Evolutionary conservation across 1,139 yeast species (phyloP).

Genomic region (Debaryomycetaceae sp.): DNA sequence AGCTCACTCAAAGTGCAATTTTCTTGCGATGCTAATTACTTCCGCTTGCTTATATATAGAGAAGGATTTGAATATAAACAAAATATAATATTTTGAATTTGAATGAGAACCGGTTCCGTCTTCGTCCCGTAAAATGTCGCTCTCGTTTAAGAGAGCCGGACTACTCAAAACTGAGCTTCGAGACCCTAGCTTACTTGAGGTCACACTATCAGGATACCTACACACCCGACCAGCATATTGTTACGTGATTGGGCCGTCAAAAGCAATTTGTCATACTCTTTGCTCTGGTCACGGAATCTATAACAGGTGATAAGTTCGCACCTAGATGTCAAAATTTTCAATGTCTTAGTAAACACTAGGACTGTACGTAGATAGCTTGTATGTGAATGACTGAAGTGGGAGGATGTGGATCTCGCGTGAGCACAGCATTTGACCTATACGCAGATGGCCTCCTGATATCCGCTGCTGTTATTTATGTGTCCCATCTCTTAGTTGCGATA

Average conservation of each 20-base stretch:
- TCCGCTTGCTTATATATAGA: not conserved
- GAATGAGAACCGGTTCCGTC: not conserved
- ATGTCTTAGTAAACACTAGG: not conserved
- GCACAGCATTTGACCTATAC: not conserved
- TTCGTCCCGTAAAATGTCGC: not conserved
- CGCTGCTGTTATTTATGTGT: too few relatives aligned
- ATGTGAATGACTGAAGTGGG: not conserved
- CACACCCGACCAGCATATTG: too few relatives aligned
- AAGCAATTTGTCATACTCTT: not conserved
- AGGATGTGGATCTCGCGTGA: not conserved
- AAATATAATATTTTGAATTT: not conserved
- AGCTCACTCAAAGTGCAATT: too few relatives aligned
- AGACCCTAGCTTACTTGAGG: too few relatives aligned
- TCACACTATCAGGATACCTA: too few relatives aligned
- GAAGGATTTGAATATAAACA: not conserved
- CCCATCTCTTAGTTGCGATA: too few relatives aligned
- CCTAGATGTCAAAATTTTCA: not conserved
- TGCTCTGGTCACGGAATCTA: not conserved
- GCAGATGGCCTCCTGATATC: not conserved
- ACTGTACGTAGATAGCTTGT: not conserved
- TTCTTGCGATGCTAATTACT: too few relatives aligned
- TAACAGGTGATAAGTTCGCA: not conserved
- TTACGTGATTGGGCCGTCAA: not conserved
- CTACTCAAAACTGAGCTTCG: too few relatives aligned
- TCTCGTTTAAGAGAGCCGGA: not conserved